Evolutionary conservation across 2,329 filamentous ascomycete genomes (phyloP), one percentile per base, ranked within the genome.

Genomic region (Colletotrichum coccodes): DNA sequence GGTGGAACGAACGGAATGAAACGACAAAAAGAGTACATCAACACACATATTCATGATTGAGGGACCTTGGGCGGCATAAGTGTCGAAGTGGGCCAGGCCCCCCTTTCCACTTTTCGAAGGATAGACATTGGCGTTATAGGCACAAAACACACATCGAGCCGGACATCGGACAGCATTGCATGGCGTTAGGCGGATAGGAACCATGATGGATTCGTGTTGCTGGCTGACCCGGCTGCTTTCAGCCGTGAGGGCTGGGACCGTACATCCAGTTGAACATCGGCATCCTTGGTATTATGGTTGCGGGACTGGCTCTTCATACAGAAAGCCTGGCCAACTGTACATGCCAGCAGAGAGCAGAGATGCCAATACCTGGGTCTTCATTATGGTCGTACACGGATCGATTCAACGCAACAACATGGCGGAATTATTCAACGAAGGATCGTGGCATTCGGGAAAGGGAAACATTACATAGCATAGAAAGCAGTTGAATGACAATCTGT

Each of bases 91-190:
- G 54, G 47, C 28, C 40, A 50, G 66, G 28, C 28, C 61, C 53
- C 54, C 18, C 16, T 30, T 42, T 68, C 50, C 49, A 44, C 30
- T 53, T 52, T 52, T 40, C 34, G 50, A 47, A 47, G 40, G 32
- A 56, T 65, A 60, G 34, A 57, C 16, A 28, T 60, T 42, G 66
- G 61, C 61, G 60, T 49, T 54, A 64, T n/a, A 40, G 60, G 32
- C 38, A 54, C 56, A 50, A 60, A 60, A 42, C 21, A n/a, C 40
- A 65, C 21, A 44, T 32, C 26, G 47, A 49, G 28, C 18, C 40
- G 61, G 52, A 57, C 9, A 50, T 62, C 16, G 53, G 59, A 38
- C 40, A 70, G 69, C 71, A 71, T 72, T 71, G 54, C 59, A 66
- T 42, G 71, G 71, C 65, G 71, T 72, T 71, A 40, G n/a, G 52